Percentiles rank a stretch among this genome's conserved stretches.
phyloP scores from a whole-genome alignment of 805 yeast species.

The Saccharomyces kudriavzevii region DNA sequence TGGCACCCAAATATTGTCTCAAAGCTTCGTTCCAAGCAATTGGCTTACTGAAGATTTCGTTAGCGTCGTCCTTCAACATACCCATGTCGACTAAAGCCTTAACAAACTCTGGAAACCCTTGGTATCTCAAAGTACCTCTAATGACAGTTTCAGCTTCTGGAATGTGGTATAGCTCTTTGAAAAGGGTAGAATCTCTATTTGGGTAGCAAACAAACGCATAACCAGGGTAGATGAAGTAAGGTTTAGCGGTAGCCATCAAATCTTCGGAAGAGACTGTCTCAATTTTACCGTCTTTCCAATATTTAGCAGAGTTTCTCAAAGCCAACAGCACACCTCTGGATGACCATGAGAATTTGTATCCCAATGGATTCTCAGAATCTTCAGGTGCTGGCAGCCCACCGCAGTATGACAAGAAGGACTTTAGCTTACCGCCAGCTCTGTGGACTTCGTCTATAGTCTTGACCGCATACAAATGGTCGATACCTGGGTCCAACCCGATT shows the following conservation, averaged over 20 bases:
- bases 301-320: constrained; percentile 85
- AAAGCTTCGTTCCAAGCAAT: constrained; percentile 86
- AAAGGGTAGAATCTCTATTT: constrained; percentile 93
- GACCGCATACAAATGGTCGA: constrained; percentile 96
- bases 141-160: constrained; percentile 97
- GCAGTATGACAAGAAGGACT: constrained; percentile 90
- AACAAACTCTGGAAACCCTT: constrained; percentile 97
- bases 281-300: constrained; percentile 77
- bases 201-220: constrained; percentile 93
- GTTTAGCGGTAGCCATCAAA: constrained; percentile 89
- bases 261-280: constrained; percentile 79
- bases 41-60: constrained; percentile 47
- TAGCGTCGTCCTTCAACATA: constrained; percentile 71
- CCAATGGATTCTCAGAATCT: constrained; percentile 93
- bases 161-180: constrained; percentile 82
- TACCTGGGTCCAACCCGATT: constrained; percentile 97
- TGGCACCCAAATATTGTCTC: constrained; percentile 64
- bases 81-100: constrained; percentile 93
- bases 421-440: constrained; percentile 81
- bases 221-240: constrained; percentile 93
- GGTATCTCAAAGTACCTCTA: constrained; percentile 96
- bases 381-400: constrained; percentile 99
- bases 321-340: constrained; percentile 97
- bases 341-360: constrained; percentile 98
- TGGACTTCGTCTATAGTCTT: constrained; percentile 98